phyloP scores from a whole-genome alignment of 108 stramenopile species.

The Mayamaea pseudoterrestris region DNA sequence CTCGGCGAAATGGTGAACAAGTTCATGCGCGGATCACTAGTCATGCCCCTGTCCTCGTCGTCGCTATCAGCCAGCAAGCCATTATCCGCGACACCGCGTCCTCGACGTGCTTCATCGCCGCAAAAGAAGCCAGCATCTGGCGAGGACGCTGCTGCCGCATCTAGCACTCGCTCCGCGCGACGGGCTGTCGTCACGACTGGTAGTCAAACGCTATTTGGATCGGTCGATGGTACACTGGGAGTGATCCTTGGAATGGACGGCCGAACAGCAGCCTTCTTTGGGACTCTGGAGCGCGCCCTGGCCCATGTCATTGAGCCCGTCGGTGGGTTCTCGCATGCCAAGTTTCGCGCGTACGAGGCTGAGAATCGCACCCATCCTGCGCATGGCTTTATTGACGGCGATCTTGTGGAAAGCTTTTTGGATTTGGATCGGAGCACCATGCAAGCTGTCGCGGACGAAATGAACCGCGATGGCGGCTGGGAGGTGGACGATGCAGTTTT shows the following conservation, averaged over 20 bases:
- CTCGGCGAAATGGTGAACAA: conserved; percentile 94
- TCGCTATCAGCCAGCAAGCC: neutral
- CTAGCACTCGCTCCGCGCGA: conserved; percentile 13
- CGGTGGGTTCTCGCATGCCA: conserved; percentile 76
- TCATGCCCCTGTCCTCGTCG: conserved; percentile 57
- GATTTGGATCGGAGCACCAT: conserved; percentile 76
- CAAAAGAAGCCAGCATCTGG: conserved; percentile 13
- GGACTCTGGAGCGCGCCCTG: conserved; percentile 69
- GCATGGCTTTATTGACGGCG: conserved; percentile 92
- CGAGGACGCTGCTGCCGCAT: conserved; percentile 7
- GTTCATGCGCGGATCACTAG: conserved; percentile 82
- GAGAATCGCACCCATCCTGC: conserved; percentile 45
- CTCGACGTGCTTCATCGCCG: neutral
- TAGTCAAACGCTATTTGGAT: conserved; percentile 87
- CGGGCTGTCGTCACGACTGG: conserved; percentile 50
- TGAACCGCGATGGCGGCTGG: conserved; percentile 82
- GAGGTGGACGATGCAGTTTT: conserved; percentile 29
- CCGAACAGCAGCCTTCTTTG: conserved; percentile 75
- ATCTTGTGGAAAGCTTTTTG: conserved; percentile 87
- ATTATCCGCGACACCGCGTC: conserved; percentile 8
- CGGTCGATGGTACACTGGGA: conserved; percentile 90
- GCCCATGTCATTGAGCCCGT: conserved; percentile 52
- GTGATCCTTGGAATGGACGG: conserved; percentile 77
- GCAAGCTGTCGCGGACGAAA: conserved; percentile 56
- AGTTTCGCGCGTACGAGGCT: conserved; percentile 74